Evolutionary conservation across 176 grass and related monocot genomes (phyloP), one percentile per base, ranked within the genome.

Genomic region (Zizania latifolia): DNA sequence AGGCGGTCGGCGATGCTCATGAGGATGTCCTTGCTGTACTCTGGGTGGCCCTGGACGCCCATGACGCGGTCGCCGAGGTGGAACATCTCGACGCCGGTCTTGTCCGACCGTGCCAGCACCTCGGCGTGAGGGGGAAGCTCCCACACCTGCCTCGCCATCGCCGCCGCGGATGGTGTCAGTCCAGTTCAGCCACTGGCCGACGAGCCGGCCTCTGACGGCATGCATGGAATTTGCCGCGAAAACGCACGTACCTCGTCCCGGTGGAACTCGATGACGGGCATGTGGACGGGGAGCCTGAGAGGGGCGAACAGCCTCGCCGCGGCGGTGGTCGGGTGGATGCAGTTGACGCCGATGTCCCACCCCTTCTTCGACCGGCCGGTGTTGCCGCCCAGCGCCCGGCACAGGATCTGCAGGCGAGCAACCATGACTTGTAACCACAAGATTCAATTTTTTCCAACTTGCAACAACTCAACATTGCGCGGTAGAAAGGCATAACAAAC

Each of bases 261-360:
- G 83, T 97, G 94, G 85, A 89, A 97, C 86, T 97, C 88, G 65
- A 97, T 85, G 58, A 97, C 68, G 4, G 94, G 90, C 84, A 97
- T 85, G 79, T 97, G 90, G 27, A 89, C 77, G 1, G 94, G 90
- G 24, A 93, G 87, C 68, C 78, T 83, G 26, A 97, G 83, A 17
- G 93, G 87, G 54, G 93, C 73, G 26, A 91, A 83, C 3, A 87
- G 81, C 80, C 80, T 77, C 11, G 87, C 82, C 36, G 83, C 73
- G 11, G 94, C 85, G 10, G 81, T 13, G 24, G 90, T 87, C 11
- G 94, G 94, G 88, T 97, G 94, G 70, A 93, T 86, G 86, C 94
- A 97, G 67, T 27, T 97, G 5, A 89, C 85, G 30, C 94, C 94
- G 63, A 97, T 83, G 70, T 93, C 94, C 94, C 94, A 97, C 2